Evolutionary conservation across 2,329 filamentous ascomycete genomes (phyloP).

Genomic region (Ceratocystis albifundus): DNA sequence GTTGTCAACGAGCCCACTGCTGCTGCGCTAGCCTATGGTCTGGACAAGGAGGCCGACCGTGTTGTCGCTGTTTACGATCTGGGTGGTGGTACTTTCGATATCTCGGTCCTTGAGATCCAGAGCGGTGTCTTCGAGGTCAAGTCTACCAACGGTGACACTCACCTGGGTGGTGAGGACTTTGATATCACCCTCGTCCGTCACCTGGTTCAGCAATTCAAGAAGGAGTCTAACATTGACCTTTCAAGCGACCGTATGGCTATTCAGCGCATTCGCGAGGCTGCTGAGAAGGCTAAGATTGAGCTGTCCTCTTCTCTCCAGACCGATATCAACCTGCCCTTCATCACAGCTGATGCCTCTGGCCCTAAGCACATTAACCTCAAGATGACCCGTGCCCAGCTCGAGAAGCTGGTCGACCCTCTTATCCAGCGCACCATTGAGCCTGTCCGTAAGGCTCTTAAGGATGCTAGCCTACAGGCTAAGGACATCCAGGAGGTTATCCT

Average conservation of each 20-base stretch:
- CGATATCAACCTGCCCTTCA: constrained; percentile 97
- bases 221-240: constrained; percentile 82
- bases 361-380: constrained; percentile 98
- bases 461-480: constrained; percentile 79
- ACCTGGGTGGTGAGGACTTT: constrained; percentile 96
- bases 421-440: constrained; percentile 80
- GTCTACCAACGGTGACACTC: constrained; percentile 97
- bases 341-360: constrained; percentile 87
- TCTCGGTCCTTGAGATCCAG: constrained; percentile 93
- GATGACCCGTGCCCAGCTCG: constrained; percentile 83
- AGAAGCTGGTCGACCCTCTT: constrained; percentile 81
- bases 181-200: constrained; percentile 90
- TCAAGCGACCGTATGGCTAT: constrained; percentile 93
- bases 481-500: constrained; percentile 97
- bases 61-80: constrained; percentile 95
- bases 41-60: constrained; percentile 86
- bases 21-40: constrained; percentile 86
- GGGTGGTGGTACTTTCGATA: constrained; percentile 98
- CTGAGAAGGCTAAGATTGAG: constrained; percentile 99
- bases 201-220: constrained; percentile 93
- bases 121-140: constrained; percentile 98
- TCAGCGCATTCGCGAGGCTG: constrained; percentile 95
- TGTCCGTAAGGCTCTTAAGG: constrained; percentile 93
- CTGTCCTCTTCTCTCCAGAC: constrained; percentile 89
- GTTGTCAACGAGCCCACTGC: constrained; percentile 97